phyloP scores from a whole-genome alignment of 192 early-diverging fungal genomes.

The Rhizoclosmatium sp. region DNA sequence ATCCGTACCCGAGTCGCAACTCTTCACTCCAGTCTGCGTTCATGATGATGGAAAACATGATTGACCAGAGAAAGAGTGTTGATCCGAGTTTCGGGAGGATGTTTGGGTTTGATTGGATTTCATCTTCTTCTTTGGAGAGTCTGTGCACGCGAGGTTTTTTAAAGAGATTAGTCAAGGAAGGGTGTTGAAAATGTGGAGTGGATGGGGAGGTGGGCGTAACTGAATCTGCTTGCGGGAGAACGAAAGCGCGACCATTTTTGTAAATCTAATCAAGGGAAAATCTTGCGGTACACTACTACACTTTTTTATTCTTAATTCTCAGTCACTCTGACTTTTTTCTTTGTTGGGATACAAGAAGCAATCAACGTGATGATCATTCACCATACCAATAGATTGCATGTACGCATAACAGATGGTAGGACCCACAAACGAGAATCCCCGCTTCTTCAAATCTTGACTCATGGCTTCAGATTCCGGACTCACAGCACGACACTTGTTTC shows the following conservation, averaged over 20 bases:
- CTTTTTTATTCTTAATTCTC: too few relatives aligned
- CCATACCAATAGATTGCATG: constrained; percentile 38
- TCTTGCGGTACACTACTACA: too few relatives aligned
- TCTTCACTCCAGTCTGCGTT: not conserved
- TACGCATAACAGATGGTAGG: constrained; percentile 37
- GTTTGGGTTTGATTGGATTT: not conserved
- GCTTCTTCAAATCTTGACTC: constrained; percentile 38
- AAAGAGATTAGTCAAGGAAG: too few relatives aligned
- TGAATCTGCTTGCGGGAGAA: too few relatives aligned
- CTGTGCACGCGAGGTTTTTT: too few relatives aligned
- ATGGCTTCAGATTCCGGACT: constrained; percentile 27
- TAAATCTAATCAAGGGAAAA: too few relatives aligned
- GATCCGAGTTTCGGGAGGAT: not conserved
- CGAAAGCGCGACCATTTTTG: too few relatives aligned
- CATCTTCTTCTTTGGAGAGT: not conserved
- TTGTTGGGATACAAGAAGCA: constrained; percentile 14
- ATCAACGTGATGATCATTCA: constrained; percentile 27
- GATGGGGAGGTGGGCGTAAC: too few relatives aligned
- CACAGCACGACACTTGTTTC: constrained; percentile 8
- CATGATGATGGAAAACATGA: not conserved
- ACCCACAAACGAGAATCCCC: constrained; percentile 35
- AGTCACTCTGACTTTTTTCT: not conserved
- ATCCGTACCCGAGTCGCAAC: not conserved
- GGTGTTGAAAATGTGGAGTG: too few relatives aligned
- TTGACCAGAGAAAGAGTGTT: not conserved